Conservation (phyloP, 2,329 filamentous ascomycete genomes). For the Ramularia endophylla region DNA sequence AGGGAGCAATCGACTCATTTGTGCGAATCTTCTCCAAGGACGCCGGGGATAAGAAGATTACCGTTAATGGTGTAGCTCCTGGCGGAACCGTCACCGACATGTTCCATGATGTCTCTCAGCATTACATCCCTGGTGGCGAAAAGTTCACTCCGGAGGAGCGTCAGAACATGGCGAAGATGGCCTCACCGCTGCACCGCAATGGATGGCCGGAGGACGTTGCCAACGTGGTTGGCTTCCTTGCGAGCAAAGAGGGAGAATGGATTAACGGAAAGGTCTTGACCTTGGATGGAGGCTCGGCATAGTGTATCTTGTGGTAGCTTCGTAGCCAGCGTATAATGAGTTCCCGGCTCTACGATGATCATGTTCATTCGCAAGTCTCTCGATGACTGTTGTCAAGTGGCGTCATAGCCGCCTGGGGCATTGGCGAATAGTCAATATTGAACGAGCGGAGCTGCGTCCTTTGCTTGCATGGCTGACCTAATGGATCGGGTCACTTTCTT, state of each 20-base stretch:
- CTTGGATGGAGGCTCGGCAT: conserved; percentile 13
- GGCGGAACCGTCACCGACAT: conserved; percentile 53
- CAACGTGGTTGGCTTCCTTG: conserved; percentile 53
- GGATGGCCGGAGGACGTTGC: conserved; percentile 60
- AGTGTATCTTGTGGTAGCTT: too few relatives aligned
- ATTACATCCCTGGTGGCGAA: conserved; percentile 52
- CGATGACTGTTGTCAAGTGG: too few relatives aligned
- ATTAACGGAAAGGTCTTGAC: conserved; percentile 43
- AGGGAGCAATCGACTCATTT: conserved; percentile 57
- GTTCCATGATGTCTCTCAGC: conserved; percentile 54
- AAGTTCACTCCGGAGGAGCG: conserved; percentile 48
- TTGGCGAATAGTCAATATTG: too few relatives aligned
- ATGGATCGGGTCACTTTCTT: too few relatives aligned
- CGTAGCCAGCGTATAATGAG: too few relatives aligned
- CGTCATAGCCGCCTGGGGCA: too few relatives aligned
- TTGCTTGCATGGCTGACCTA: too few relatives aligned
- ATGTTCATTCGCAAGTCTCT: too few relatives aligned
- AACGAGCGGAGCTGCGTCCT: too few relatives aligned
- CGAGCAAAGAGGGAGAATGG: conserved; percentile 50
- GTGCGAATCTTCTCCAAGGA: conserved; percentile 52
- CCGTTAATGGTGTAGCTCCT: conserved; percentile 49
- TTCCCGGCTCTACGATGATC: too few relatives aligned
- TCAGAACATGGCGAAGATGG: conserved; percentile 44
- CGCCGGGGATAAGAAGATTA: conserved; percentile 46
- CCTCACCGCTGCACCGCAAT: conserved; percentile 54